These are phyloP conservation scores for Metschnikowia hibisci DNA, from an alignment of 805 yeast genomes.

Conservation along the genomic window DNA sequence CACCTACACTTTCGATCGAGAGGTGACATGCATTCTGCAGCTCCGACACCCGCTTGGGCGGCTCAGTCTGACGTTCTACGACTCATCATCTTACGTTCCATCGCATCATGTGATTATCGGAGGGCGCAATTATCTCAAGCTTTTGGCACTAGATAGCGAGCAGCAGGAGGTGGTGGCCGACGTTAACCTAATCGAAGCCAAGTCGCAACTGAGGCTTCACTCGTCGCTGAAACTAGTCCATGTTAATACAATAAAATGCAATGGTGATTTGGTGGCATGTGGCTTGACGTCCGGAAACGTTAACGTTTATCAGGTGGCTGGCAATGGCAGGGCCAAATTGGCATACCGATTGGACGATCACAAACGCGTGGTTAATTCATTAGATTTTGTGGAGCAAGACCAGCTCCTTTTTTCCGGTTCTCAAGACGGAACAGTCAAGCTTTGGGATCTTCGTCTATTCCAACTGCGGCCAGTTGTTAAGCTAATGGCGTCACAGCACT, in stretches of 20 bases:
- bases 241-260: conserved; percentile 38
- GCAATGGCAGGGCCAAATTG: conserved; percentile 31
- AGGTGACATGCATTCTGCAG: conserved; percentile 23
- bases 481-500: conserved; percentile 49
- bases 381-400: conserved; percentile 31
- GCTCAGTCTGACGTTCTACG: conserved; percentile 8
- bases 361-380: conserved; percentile 39
- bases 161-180: conserved; percentile 33
- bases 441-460: conserved; percentile 65
- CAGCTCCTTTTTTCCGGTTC: conserved; percentile 51
- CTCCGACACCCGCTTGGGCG: conserved; percentile 23
- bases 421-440: conserved; percentile 72
- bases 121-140: conserved; percentile 38
- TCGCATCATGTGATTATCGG: conserved; percentile 37
- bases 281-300: conserved; percentile 39
- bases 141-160: conserved; percentile 30
- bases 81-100: conserved; percentile 14
- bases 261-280: conserved; percentile 33
- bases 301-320: conserved; percentile 28
- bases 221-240: conserved; percentile 25
- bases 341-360: conserved; percentile 34
- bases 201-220: conserved; percentile 11
- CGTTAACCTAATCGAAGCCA: conserved; percentile 29
- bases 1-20: conserved; percentile 22
- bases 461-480: conserved; percentile 46